Base-by-base conservation (phyloP, 208 protist genomes). In the Trypanosoma brucei region DNA sequence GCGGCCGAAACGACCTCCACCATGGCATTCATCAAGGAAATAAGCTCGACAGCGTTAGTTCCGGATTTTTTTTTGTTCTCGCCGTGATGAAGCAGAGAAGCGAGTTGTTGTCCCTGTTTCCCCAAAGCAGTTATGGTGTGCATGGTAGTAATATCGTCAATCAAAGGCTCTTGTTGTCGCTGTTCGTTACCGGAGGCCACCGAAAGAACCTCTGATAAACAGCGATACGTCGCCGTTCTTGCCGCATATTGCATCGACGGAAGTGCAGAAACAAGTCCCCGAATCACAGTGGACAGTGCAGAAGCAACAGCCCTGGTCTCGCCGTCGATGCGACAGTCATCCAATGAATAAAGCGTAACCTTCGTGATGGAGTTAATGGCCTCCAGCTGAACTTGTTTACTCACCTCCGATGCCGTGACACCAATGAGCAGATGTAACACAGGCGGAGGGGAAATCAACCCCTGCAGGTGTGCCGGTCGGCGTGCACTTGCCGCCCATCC, bases 1-100 rank as follows among this genome's bases (percentile, higher is more conserved):
- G 65, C 59, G 55, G 40, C 75, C 22, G 31, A 67, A 5, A 73
- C 42, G 46, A 83, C 52, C 55, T 83, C 68, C 14, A 70, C 64
- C 55, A 83, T 59, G 5, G 70, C 62, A 44, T 65, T 74, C 31
- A 86, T 65, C n/a, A 82, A 42, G 30, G 75, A 69, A 31, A 78
- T 60, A 50, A 76, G 52, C 58, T 78, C 80, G 3, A 77, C 48
- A 49, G 55, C 63, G 48, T 46, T 36, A 46, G 59, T 50, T 31
- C 58, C 31, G 13, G 57, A 49, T 68, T 59, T 11, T 33, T 7
- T 51, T 30, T 53, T 42, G 68, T 71, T 40, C 72, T 61, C 31
- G 52, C 42, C 14, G 59, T 65, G 13, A 78, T 62, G 22, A 53
- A 62, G 60, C 72, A 63, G 33, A 71, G 30, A n/a, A 61, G 31